Conservation (phyloP, 129 eudicot species). For the Helianthus tuberosus region DNA sequence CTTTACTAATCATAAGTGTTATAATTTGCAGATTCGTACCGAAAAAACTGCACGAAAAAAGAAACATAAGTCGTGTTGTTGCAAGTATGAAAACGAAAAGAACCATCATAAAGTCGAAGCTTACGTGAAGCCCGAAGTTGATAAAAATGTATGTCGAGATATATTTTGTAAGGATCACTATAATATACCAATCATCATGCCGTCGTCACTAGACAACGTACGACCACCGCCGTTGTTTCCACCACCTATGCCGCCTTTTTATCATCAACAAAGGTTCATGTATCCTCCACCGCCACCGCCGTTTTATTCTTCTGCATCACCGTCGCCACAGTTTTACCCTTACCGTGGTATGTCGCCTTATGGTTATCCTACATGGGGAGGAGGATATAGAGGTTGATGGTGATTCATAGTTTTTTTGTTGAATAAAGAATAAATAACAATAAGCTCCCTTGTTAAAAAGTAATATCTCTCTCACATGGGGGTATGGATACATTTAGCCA, state of each 20-base stretch:
- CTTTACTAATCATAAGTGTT: background rate
- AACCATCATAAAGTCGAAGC: slow-evolving; percentile 5
- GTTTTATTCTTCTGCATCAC: background rate
- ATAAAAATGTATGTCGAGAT: slow-evolving; percentile 19
- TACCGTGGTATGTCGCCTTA: background rate
- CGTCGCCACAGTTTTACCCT: background rate
- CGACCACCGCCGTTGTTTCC: background rate
- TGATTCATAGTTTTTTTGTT: background rate
- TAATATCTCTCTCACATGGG: too few species aligned
- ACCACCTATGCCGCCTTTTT: background rate
- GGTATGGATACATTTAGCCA: too few species aligned
- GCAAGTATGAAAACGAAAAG: background rate
- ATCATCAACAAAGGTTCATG: slow-evolving; percentile 16
- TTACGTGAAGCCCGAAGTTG: slow-evolving; percentile 16
- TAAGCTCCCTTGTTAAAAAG: too few species aligned
- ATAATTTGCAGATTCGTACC: background rate
- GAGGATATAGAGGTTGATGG: background rate
- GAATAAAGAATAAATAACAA: background rate
- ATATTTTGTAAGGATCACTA: slow-evolving; percentile 19
- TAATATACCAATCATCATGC: background rate
- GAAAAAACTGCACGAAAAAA: background rate
- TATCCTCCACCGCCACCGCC: background rate
- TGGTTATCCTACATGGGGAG: background rate
- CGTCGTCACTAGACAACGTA: background rate
- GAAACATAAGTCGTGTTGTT: slow-evolving; percentile 12